phyloP scores from a whole-genome alignment of 2,329 filamentous ascomycete species.

The Botrytis squamosa region DNA sequence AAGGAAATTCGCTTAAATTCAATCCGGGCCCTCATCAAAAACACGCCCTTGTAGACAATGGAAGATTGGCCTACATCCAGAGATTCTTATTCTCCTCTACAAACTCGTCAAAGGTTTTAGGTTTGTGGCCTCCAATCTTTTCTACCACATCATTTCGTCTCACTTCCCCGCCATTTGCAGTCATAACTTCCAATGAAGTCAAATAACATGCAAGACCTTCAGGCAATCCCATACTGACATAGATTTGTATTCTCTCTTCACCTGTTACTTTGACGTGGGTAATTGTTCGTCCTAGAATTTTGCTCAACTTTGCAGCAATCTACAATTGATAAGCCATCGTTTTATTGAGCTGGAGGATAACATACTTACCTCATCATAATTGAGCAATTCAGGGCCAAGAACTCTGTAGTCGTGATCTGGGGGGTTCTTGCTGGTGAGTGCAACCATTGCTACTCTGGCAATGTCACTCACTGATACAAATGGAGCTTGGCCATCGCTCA shows the following conservation, averaged over 20 bases:
- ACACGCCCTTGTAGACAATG: too few species aligned
- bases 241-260: background rate
- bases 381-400: background rate
- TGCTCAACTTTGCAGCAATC: conserved; percentile 1
- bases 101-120: conserved; percentile 1
- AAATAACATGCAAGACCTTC: conserved; percentile 2
- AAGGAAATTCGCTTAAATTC: too few species aligned
- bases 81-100: background rate
- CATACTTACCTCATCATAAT: background rate
- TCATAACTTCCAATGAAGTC: conserved; percentile 1
- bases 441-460: background rate
- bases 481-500: background rate
- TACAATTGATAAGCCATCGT: background rate
- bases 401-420: background rate
- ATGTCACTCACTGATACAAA: background rate
- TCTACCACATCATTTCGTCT: background rate
- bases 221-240: background rate
- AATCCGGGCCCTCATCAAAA: too few species aligned
- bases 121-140: background rate
- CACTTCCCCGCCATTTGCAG: background rate
- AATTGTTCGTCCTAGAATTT: background rate
- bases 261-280: background rate
- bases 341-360: background rate
- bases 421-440: background rate
- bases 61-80: background rate